Evolutionary conservation across 2,329 filamentous ascomycete genomes (phyloP), one percentile per base, ranked within the genome.

Genomic region (Epichloe typhina): DNA sequence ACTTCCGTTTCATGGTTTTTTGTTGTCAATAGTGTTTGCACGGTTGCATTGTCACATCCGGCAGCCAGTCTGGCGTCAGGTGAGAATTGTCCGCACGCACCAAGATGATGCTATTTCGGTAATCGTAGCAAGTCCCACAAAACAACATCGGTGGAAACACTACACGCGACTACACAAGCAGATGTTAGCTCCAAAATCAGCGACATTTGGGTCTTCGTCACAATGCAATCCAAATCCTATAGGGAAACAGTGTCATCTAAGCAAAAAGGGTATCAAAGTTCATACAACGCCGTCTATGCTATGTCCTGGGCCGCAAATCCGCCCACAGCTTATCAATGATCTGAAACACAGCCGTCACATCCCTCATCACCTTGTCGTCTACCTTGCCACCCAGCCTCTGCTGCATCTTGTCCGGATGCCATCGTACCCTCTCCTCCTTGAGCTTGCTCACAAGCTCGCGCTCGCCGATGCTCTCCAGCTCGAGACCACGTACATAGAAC

Each of bases 341-440:
- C 68, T 97, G 91, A 61, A 97, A 98, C 9, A 95, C 83, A 6
- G 86, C 85, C 11, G 91, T 98, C 41, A 96, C 86, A 50, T 82
- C 76, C 62, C 80, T 81, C 75, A 95, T 83, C 3, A 86, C 80
- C 3, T 75, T 75, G 23, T 80, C 75, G 46, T 90, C 84, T 46
- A 95, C 80, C 53, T 79, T 71, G 0, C 78, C 80, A 3, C 88
- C 87, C 53, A 95, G 83, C 49, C 82, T 80, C 69, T 96, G 93
- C 71, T 96, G 88, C 51, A 97, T 86, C 73, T 97, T 98, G 69
- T 98, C 93, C 4, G 93, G 93, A 71, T 98, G 93, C 93, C 93
- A 98, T 15, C 89, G 77, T 17, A 97, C 83, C 48, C 93, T 80
- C 71, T 98, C 93, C 5, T 80, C 72, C 67, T 95, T 95, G 49